These are phyloP conservation scores for Penicillium capsulatum DNA, from an alignment of 2,329 filamentous ascomycete species.

Conservation along the genomic window DNA sequence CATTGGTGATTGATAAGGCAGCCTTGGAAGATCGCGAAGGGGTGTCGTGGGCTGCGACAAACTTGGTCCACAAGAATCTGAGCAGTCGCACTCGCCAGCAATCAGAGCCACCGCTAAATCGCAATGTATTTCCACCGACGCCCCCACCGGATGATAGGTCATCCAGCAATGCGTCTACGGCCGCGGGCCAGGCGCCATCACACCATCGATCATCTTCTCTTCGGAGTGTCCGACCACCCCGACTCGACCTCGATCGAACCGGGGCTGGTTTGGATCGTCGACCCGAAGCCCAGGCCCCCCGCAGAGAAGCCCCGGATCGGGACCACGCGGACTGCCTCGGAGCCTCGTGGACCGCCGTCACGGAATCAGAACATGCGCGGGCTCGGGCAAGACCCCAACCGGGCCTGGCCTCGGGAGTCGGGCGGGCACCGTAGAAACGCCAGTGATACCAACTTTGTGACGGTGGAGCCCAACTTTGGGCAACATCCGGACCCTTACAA, in stretches of 20 bases:
- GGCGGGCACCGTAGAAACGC: constrained; percentile 28
- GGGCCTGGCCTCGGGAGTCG: constrained; percentile 30
- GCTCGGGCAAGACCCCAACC: constrained; percentile 27
- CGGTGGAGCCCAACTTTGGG: constrained; percentile 19
- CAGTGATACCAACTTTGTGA: constrained; percentile 29
- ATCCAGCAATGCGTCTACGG: constrained; percentile 31
- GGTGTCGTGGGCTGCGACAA: constrained; percentile 86
- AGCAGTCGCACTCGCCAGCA: constrained; percentile 72
- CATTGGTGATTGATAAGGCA: constrained; percentile 60
- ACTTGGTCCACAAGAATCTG: constrained; percentile 83
- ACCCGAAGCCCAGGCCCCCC: constrained; percentile 20
- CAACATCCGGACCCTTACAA: constrained; percentile 57
- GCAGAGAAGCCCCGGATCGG: constrained; percentile 43
- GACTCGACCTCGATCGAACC: constrained; percentile 38
- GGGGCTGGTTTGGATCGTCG: constrained; percentile 34
- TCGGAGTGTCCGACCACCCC: constrained; percentile 46
- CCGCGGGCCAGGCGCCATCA: constrained; percentile 17
- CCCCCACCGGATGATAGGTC: constrained; percentile 88
- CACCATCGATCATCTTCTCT: constrained; percentile 46
- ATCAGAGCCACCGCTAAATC: constrained; percentile 73
- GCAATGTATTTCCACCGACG: constrained; percentile 93
- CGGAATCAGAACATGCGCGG: constrained; percentile 30
- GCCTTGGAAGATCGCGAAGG: constrained; percentile 73
- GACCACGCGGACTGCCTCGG: constrained; percentile 50
- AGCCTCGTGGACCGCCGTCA: constrained; percentile 45